Evolutionary conservation across 148 eudicot genomes (phyloP), one percentile per base, ranked within the genome.

Genomic region (Euryodendron excelsum): DNA sequence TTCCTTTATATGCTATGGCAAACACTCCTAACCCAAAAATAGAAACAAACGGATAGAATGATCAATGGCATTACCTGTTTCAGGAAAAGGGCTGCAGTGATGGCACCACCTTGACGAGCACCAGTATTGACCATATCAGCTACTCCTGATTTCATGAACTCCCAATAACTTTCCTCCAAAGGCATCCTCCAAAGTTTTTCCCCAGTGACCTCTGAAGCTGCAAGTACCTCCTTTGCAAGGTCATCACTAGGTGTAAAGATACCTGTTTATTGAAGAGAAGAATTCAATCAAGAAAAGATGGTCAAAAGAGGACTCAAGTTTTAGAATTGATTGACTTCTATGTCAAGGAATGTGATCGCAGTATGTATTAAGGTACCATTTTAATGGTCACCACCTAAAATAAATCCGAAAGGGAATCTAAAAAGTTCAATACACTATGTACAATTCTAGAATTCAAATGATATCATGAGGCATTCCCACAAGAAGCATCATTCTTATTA

Each of bases 91-190:
- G 98, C 98, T 31, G 98, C 98, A 45, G 90, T 91, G 70, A 94
- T 94, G 50, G 98, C 79, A 77, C 98, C 98, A 73, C 98, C 98
- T 86, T 84, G 92, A 81, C 97, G 98, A 78, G 89, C 91, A 69
- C 97, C 97, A n/a, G 98, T 94, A 76, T 94, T 94, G 1, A 90
- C 91, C 98, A 94, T 94, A 86, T 94, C 98, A 74, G 98, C 98
- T 36, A 94, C 91, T 65, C 93, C 90, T 30, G 98, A 94, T 85
- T 94, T 92, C 98, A 94, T 94, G 25, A 88, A 82, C 52, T 92
- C 98, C 98, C 98, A 94, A 56, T 94, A 92, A 77, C 92, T 92
- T 36, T 94, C 98, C 81, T 93, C 99, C 85, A 93, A 21, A 14
- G 99, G 99, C 91, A 89, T 68, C 80, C 98, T 87, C 99, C 98